Evolutionary conservation across 805 yeast species (phyloP), one percentile per base, ranked within the genome.

Genomic region (Myxozyma monticola): DNA sequence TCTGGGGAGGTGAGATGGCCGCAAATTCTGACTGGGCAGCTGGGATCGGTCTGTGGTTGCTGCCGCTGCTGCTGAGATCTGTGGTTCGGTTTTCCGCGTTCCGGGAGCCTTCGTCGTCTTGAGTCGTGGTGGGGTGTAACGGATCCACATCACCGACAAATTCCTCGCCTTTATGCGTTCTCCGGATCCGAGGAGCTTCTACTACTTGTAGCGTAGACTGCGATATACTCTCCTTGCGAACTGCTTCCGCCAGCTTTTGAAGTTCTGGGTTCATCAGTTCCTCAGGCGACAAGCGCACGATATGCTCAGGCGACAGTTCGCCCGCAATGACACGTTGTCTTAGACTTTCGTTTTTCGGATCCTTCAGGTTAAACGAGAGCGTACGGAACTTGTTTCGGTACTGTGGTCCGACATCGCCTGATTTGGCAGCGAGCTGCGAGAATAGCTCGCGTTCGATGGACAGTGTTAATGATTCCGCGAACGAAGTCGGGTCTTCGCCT

Each of bases 161-260:
- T 62, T 85, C 90, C 54, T 89, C 96, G 22, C 96, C 96, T 65
- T 85, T 86, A 65, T 88, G 96, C 2, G 96, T 87, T 61, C 88
- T 76, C 59, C 88, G 75, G 57, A 87, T 79, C 38, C 82, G 76
- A 15, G 88, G 88, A 28, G 74, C 79, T 34, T 73, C 76, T 31
- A 77, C 79, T 21, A 68, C 75, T 37, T 82, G 81, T 42, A 89
- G 69, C 12, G 89, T 85, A 15, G 85, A 76, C 48, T 84, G 82
- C 25, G 80, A 74, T 47, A 86, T 79, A 29, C 84, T 78, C 65
- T 85, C 85, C 51, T 78, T 79, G 44, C 84, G 78, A 9, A 86
- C 87, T 42, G 79, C 78, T 56, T 83, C 85, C 15, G 89, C 90
- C 49, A 83, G 77, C 57, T 77, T 74, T 57, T 78, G 83, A 54